These are phyloP conservation scores for Cutaneotrichosporon cutaneum DNA, from an alignment of 1,284 basidiomycete genomes.

Conservation along the genomic window DNA sequence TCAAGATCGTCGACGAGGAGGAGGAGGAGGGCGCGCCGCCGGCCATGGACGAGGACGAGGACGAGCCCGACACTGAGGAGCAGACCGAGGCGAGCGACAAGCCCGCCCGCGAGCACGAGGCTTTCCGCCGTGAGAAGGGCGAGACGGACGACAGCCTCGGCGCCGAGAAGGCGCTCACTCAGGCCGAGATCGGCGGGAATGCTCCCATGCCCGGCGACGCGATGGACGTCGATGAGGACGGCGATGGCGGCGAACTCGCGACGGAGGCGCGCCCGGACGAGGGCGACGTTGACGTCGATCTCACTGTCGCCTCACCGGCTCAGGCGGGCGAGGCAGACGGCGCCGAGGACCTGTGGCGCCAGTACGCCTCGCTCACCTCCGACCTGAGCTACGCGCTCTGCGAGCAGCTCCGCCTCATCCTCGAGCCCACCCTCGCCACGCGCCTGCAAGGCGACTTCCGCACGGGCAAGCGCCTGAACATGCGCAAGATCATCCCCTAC, in stretches of 20 bases:
- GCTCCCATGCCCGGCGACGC: constrained; percentile 32
- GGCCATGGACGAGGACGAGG: constrained; percentile 29
- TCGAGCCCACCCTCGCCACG: constrained; percentile 92
- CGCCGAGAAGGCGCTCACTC: constrained; percentile 52
- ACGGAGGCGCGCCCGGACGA: constrained; percentile 34
- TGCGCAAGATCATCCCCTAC: constrained; percentile 99
- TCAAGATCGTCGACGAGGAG: constrained; percentile 69
- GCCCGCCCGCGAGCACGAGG: constrained; percentile 20
- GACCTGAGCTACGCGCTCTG: constrained; percentile 88
- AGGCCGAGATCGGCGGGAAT: constrained; percentile 45
- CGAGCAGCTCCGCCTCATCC: constrained; percentile 93
- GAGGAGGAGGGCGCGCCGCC: constrained; percentile 24
- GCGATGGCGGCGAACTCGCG: constrained; percentile 45
- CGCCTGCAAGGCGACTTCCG: constrained; percentile 96
- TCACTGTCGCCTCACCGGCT: constrained; percentile 58
- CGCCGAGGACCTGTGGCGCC: constrained; percentile 80
- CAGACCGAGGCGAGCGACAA: constrained; percentile 7
- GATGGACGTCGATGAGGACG: constrained; percentile 42
- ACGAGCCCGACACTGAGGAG: constrained; percentile 12
- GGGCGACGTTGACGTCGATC: constrained; percentile 57
- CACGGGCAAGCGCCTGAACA: constrained; percentile 95
- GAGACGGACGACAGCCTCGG: constrained; percentile 26
- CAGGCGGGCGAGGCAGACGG: constrained; percentile 12
- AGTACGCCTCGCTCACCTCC: constrained; percentile 85
- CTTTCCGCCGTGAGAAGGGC: constrained; percentile 25